These are phyloP conservation scores for Neonectria hederae DNA, from an alignment of 2,329 filamentous ascomycete genomes.

Conservation along the genomic window DNA sequence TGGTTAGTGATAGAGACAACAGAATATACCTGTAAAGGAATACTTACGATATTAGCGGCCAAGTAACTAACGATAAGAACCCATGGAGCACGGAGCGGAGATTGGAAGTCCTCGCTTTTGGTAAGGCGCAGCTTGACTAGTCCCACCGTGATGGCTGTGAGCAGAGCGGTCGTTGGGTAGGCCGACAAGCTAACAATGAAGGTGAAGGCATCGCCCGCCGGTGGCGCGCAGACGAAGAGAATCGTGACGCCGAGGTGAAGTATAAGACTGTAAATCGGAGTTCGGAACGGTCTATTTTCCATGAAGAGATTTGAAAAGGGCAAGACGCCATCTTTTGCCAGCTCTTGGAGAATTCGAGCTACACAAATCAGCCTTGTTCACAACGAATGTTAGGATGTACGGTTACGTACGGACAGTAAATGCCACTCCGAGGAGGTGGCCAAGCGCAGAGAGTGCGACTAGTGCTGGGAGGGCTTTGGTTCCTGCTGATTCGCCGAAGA, in stretches of 20 bases:
- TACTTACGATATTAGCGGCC: constrained; percentile 18
- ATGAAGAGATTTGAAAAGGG: constrained; percentile 39
- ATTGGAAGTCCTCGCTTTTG: constrained; percentile 26
- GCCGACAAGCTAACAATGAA: constrained; percentile 35
- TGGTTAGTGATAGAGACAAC: background rate
- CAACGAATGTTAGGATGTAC: too few relatives aligned
- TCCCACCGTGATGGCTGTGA: constrained; percentile 29
- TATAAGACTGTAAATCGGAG: constrained; percentile 31
- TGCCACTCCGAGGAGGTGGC: constrained; percentile 25
- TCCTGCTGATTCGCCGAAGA: constrained; percentile 22
- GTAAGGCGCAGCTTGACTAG: constrained; percentile 35
- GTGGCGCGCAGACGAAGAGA: constrained; percentile 37
- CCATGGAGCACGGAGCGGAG: constrained; percentile 33
- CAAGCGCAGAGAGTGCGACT: constrained; percentile 22
- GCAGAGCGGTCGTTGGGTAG: constrained; percentile 32
- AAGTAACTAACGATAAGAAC: constrained; percentile 19
- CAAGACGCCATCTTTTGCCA: constrained; percentile 29
- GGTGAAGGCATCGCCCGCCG: constrained; percentile 37
- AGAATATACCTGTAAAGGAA: background rate
- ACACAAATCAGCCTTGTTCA: background rate
- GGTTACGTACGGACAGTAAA: constrained; percentile 21
- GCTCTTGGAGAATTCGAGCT: constrained; percentile 36
- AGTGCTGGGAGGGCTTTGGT: constrained; percentile 23
- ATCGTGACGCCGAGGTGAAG: constrained; percentile 35
- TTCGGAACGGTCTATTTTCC: constrained; percentile 39